Evolutionary conservation across 768 basidiomycete genomes (phyloP), one percentile per base, ranked within the genome.

Genomic region (Mycena vitilis): DNA sequence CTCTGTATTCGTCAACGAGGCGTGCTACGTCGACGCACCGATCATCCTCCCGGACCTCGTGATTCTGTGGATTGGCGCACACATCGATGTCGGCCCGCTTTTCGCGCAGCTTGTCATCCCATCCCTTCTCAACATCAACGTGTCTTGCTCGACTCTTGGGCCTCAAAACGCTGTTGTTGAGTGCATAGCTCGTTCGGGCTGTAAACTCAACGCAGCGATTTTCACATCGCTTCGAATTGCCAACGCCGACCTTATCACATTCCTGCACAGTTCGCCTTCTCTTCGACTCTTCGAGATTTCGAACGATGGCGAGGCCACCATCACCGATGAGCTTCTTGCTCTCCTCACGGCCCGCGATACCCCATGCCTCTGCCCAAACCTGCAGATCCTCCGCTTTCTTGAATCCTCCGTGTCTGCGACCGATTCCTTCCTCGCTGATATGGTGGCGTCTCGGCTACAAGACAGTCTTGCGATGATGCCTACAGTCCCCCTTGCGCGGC

Each of bases 371-470:
- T 69, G 63, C 56, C 68, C 68, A 38, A 45, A 64, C 38, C 52
- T 69, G n/a, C 58, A 47, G 4, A 69, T 69, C 25, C 56, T 69
- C 37, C 57, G 63, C 30, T 63, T 69, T 38, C 68, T 69, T 47
- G 62, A 60, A 22, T 64, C 57, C 11, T 60, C 63, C 22, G 16
- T 69, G 34, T 69, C 58, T 42, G 54, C 68, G 5, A 12, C 23
- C 6, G 68, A 69, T 47, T 58, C 58, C n/a, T 13, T 60, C 15
- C 58, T 69, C 7, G 62, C 68, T 15, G 68, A 63, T 20, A 69
- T 69, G 68, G 63, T 69, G 34, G 68, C 57, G 0, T 63, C 68
- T 30, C 58, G 68, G 20, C 57, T 42, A 22, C 20, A 37, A 22
- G 22, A 30, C 4, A 22, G 36, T 8, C n/a, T 9, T 16, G 9